Evolutionary conservation across 164 flowering plant genomes (phyloP), one percentile per base, ranked within the genome.

Genomic region (Hamamelis virginiana): DNA sequence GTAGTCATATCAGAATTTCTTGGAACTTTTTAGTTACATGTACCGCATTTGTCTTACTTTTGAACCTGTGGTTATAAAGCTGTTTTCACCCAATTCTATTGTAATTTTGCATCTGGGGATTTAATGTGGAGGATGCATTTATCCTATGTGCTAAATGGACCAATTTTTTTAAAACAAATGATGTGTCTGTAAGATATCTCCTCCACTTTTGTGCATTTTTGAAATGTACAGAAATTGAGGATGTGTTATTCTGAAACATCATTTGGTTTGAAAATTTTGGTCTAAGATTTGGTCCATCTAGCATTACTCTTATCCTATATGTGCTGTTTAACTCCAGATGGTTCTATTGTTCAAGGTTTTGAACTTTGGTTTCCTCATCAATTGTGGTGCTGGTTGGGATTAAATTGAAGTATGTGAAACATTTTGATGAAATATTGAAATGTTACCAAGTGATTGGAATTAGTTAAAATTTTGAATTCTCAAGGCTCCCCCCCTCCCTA

Each of bases 101-200:
- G 13, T 55, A 55, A 55, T 55, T 5, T 19, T 55, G 23, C 59
- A 55, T 18, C 26, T 55, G 41, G 41, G 6, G 41, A 33, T 33
- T 33, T 2, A 33, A 33, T 33, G 6, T 33, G 41, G 51, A 16
- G 14, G 51, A 47, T 47, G 62, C 26, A 23, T 56, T 23, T 18
- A 56, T 56, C 59, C 46, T 60, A 41, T 62, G 10, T 16, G 41
- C n/a, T n/a, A n/a, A n/a, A n/a, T n/a, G n/a, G n/a, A n/a, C n/a
- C n/a, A n/a, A n/a, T n/a, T n/a, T n/a, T n/a, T n/a, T n/a, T n/a
- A n/a, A n/a, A n/a, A n/a, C n/a, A n/a, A n/a, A n/a, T n/a, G n/a
- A n/a, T n/a, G n/a, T n/a, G n/a, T n/a, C n/a, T n/a, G n/a, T n/a
- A n/a, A n/a, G n/a, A n/a, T n/a, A n/a, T n/a, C n/a, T n/a, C n/a